phyloP scores from a whole-genome alignment of 805 yeast genomes.

The Priceomyces carsonii region DNA sequence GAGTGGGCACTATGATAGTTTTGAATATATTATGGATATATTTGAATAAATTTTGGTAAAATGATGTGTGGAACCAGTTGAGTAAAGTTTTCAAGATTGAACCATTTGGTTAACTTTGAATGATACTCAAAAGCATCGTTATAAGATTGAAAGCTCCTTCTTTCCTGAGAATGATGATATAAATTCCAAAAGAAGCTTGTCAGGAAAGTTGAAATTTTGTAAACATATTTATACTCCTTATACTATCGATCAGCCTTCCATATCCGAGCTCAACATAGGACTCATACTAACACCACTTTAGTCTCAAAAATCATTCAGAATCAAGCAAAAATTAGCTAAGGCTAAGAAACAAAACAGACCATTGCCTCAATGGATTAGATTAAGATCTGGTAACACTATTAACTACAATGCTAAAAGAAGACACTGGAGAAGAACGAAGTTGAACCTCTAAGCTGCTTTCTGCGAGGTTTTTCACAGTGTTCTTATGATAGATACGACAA shows the following conservation, averaged over 20 bases:
- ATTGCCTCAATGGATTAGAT: constrained; percentile 99
- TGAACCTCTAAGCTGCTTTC: constrained; percentile 69
- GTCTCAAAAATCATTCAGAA: constrained; percentile 95
- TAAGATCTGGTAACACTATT: constrained; percentile 96
- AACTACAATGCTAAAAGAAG: constrained; percentile 99
- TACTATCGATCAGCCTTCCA: no score
- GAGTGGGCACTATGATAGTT: neutral
- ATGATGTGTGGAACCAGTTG: no score
- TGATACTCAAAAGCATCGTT: no score
- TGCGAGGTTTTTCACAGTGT: constrained; percentile 3
- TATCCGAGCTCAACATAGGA: no score
- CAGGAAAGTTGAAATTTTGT: no score
- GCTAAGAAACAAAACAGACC: constrained; percentile 99
- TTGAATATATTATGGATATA: constrained; percentile 1
- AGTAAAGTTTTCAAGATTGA: no score
- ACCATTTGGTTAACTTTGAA: no score
- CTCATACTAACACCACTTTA: constrained; percentile 39
- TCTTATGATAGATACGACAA: neutral
- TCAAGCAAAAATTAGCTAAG: constrained; percentile 98
- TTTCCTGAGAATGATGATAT: no score
- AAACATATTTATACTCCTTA: no score
- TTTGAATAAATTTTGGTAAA: no score
- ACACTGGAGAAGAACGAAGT: constrained; percentile 99
- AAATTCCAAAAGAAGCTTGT: no score
- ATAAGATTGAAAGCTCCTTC: no score